Evolutionary conservation across 805 yeast species (phyloP), one percentile per base, ranked within the genome.

Genomic region (Cyberlindnera misumaiensis): DNA sequence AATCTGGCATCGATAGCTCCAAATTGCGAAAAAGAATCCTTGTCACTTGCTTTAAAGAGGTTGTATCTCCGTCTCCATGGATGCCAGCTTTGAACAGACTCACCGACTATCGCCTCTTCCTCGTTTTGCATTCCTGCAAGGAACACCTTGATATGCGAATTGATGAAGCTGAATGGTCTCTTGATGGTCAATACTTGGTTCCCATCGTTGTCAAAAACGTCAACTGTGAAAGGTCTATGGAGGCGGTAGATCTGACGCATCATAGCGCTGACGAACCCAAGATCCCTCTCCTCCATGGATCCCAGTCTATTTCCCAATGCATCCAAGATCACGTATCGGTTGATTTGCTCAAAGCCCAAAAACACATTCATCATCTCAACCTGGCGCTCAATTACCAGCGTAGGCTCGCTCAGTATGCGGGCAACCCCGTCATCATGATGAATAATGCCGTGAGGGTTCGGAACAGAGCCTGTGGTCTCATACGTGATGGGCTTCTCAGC

Each of bases 21-120:
- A 65, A 80, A 93, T 58, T 93, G 97, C 20, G 73, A 70, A 56
- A 74, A 82, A 5, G 16, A 33, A 30, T 62, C 66, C 20, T 67
- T 68, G 2, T 44, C 37, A 9, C 46, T 43, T 36, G 68, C 58
- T 47, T 73, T 66, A 56, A 85, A 93, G 49, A 93, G 64, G 53
- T 89, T 86, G 60, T 93, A 93, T 35, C 82, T 64, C 41, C 98
- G 69, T 56, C 97, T 73, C 96, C 96, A 89, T 30, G 82, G 66
- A 64, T 93, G 97, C 96, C 96, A 93, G 47, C 83, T 80, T 60
- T 93, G 98, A 5, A 83, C 77, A 20, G 86, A 74, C 57, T 90
- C 97, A 1, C 97, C 97, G 14, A 93, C 64, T 4, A 77, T 53
- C 1, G 64, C 55, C 0, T 69, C 72, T 11, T 63, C 63, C 34